Conservation (phyloP, 192 early-diverging fungal genomes). For the Bifiguratus adelaidae region DNA sequence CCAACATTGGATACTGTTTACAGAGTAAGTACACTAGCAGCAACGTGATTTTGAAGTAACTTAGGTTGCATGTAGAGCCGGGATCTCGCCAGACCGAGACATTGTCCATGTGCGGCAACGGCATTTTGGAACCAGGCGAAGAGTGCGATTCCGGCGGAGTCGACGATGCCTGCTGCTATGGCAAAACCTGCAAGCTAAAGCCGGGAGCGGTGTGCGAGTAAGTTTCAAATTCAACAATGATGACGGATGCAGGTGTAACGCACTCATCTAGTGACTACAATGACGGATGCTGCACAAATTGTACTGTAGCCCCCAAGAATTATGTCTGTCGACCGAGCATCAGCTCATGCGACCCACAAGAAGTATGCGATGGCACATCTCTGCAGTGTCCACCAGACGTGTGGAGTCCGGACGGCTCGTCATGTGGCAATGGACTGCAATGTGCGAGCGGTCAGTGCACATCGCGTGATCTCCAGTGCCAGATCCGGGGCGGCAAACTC, state of each 20-base stretch:
- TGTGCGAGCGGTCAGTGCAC: constrained; percentile 70
- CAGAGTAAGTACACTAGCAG: constrained; percentile 16
- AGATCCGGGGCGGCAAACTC: constrained; percentile 35
- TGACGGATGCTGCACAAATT: constrained; percentile 73
- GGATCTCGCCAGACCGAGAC: constrained; percentile 18
- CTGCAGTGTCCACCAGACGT: constrained; percentile 60
- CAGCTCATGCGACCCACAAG: constrained; percentile 72
- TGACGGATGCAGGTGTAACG: not conserved
- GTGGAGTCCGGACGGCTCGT: constrained; percentile 50
- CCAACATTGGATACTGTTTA: constrained; percentile 13
- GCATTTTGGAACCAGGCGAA: constrained; percentile 78
- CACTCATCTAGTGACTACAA: constrained; percentile 60
- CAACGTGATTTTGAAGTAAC: too few relatives aligned
- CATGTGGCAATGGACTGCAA: constrained; percentile 46
- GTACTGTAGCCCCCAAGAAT: constrained; percentile 43
- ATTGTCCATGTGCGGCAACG: constrained; percentile 88
- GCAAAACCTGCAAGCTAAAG: constrained; percentile 70
- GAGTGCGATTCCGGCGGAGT: constrained; percentile 84
- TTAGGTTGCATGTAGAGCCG: constrained; percentile 15
- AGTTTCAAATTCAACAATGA: not conserved
- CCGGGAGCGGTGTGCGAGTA: constrained; percentile 58
- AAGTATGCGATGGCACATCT: constrained; percentile 65
- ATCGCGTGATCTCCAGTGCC: constrained; percentile 58
- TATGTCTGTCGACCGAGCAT: constrained; percentile 60
- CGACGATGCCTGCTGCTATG: constrained; percentile 77